These are phyloP conservation scores for Astrephomene gubernaculifera DNA, from an alignment of 139 green algal genomes.

Conservation along the genomic window DNA sequence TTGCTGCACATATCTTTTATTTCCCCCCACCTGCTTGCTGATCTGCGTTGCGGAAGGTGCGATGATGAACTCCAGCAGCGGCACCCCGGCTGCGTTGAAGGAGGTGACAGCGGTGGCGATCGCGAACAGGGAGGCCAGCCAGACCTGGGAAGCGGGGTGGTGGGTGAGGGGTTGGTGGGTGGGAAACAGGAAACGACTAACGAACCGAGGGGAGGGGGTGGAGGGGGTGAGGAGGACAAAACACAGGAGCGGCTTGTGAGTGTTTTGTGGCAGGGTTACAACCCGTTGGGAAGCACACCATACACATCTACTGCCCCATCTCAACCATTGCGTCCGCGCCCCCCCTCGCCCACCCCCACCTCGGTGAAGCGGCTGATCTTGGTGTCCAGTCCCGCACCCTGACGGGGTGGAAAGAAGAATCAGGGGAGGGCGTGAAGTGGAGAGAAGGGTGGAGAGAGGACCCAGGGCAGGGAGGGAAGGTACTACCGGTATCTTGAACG, in stretches of 20 bases:
- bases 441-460: no score
- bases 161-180: neutral
- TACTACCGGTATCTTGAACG: no score
- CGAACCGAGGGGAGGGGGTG: neutral
- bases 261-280: no score
- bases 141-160: constrained; percentile 44
- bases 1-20: neutral
- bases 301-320: no score
- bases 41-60: constrained; percentile 56
- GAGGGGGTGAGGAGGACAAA: neutral
- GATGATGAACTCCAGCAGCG: constrained; percentile 68
- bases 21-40: constrained; percentile 37
- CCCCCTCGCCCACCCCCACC: neutral
- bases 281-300: no score
- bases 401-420: neutral
- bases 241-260: no score
- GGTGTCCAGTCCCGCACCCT: constrained; percentile 27
- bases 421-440: neutral
- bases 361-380: constrained; percentile 43
- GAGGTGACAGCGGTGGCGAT: constrained; percentile 67
- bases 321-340: neutral
- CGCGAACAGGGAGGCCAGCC: constrained; percentile 72
- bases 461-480: no score
- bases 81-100: constrained; percentile 70
- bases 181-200: neutral